Percentiles rank a stretch among this genome's conserved stretches.
Conservation (phyloP, 495 filamentous ascomycete genomes). For the Apiosordaria backusii region DNA sequence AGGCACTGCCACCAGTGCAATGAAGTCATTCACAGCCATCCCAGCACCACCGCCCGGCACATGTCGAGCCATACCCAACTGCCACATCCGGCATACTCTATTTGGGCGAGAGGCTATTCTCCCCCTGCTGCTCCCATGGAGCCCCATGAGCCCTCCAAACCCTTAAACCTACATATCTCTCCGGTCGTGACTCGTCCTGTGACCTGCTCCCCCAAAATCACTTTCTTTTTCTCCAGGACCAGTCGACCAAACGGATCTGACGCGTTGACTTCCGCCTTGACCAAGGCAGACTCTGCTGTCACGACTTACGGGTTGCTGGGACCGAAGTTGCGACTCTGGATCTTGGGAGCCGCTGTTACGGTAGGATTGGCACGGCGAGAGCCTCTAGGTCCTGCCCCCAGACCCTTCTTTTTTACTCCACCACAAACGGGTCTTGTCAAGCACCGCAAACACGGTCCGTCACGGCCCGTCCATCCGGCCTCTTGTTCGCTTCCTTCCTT, state of each 20-base stretch:
- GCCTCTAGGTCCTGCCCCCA: background rate
- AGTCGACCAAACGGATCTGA: conserved; percentile 1
- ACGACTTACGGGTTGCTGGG: conserved; percentile 21
- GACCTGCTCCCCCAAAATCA: background rate
- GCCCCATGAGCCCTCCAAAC: background rate
- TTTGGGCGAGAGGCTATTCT: background rate
- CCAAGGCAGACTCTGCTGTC: conserved; percentile 7
- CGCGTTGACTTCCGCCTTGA: conserved; percentile 14
- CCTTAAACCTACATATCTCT: background rate
- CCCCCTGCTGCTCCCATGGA: background rate
- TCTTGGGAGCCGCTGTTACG: conserved; percentile 19
- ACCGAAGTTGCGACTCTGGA: conserved; percentile 29
- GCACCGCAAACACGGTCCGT: background rate
- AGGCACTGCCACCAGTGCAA: conserved; percentile 2
- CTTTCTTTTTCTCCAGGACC: background rate
- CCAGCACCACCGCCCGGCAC: background rate
- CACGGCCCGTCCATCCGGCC: background rate
- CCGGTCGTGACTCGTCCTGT: background rate
- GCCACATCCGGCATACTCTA: conserved; percentile 1
- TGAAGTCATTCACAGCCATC: background rate
- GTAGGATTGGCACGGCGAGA: conserved; percentile 1
- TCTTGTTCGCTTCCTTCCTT: background rate
- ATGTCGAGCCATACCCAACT: background rate
- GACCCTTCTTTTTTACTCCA: conserved; percentile 1
- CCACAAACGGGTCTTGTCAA: background rate